A percentile compares a stretch with the other conserved stretches of the same genome.
phyloP scores from a whole-genome alignment of 306 rosid species.

The Dryas alaskensis region DNA sequence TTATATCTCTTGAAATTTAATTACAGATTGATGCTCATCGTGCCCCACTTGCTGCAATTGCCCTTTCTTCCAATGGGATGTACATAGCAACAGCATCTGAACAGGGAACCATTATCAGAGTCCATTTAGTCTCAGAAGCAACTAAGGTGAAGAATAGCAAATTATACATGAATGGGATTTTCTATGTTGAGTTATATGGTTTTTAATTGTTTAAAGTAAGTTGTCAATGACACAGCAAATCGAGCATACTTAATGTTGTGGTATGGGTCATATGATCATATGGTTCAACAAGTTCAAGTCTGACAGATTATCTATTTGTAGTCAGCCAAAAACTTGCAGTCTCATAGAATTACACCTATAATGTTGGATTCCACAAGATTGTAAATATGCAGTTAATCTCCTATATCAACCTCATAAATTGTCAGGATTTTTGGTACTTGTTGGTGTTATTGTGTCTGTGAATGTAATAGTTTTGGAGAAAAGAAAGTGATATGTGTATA shows the following conservation, averaged over 20 bases:
- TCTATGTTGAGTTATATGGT: not conserved
- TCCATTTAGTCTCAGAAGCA: slow-evolving; percentile 86
- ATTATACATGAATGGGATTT: slow-evolving; percentile 9
- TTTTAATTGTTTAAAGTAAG: too few relatives aligned
- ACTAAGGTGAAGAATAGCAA: slow-evolving; percentile 59
- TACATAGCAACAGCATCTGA: slow-evolving; percentile 97
- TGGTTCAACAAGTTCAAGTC: not conserved
- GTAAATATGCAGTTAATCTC: not conserved
- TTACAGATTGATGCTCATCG: slow-evolving; percentile 90
- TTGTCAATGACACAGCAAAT: not conserved
- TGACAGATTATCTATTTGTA: not conserved
- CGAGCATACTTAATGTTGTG: not conserved
- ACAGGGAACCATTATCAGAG: slow-evolving; percentile 92
- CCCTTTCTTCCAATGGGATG: slow-evolving; percentile 78
- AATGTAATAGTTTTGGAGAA: not conserved
- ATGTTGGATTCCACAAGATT: not conserved
- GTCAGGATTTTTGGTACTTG: not conserved
- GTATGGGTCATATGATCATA: not conserved
- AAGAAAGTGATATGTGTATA: not conserved
- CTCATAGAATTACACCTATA: not conserved
- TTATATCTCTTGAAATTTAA: slow-evolving; percentile 23
- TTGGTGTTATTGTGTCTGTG: not conserved
- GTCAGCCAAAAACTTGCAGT: not conserved
- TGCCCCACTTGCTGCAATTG: slow-evolving; percentile 76
- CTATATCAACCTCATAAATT: not conserved